Conservation (phyloP, 2,329 filamentous ascomycete species). For the Hypoxylon sp. region DNA sequence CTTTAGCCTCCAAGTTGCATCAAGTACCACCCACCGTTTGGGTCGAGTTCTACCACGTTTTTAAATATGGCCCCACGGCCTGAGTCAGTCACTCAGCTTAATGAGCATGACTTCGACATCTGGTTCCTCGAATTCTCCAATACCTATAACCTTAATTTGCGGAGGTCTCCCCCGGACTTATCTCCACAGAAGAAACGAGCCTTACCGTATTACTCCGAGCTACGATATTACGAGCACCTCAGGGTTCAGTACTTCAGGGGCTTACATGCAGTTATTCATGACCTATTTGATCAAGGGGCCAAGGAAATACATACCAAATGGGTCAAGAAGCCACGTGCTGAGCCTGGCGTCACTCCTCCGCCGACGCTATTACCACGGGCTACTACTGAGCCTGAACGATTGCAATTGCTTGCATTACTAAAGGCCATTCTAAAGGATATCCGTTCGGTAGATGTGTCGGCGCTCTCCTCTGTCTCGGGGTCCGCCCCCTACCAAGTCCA, state of each 20-base stretch:
- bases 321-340: conserved; percentile 42
- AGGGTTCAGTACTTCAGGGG: conserved; percentile 38
- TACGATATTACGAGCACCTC: conserved; percentile 39
- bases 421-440: conserved; percentile 37
- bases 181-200: conserved; percentile 30
- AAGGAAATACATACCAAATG: conserved; percentile 42
- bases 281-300: conserved; percentile 37
- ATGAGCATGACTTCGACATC: conserved; percentile 35
- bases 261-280: conserved; percentile 29
- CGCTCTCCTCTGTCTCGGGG: conserved; percentile 11
- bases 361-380: conserved; percentile 36
- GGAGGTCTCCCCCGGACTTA: conserved; percentile 35
- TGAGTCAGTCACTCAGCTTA: conserved; percentile 17
- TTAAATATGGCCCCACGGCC: conserved; percentile 24
- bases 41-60: conserved; percentile 8
- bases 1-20: conserved; percentile 31
- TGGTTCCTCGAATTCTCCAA: conserved; percentile 47
- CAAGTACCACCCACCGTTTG: conserved; percentile 16
- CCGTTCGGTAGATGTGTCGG: conserved; percentile 18
- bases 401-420: conserved; percentile 37
- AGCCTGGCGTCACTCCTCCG: conserved; percentile 36
- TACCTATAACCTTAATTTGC: conserved; percentile 41
- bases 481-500: conserved; percentile 6
- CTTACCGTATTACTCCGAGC: conserved; percentile 38
- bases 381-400: conserved; percentile 40